A percentile compares a stretch with the other conserved stretches of the same genome.
Evolutionary conservation across 2,329 filamentous ascomycete genomes (phyloP).

Genomic region (Akanthomyces muscarius): DNA sequence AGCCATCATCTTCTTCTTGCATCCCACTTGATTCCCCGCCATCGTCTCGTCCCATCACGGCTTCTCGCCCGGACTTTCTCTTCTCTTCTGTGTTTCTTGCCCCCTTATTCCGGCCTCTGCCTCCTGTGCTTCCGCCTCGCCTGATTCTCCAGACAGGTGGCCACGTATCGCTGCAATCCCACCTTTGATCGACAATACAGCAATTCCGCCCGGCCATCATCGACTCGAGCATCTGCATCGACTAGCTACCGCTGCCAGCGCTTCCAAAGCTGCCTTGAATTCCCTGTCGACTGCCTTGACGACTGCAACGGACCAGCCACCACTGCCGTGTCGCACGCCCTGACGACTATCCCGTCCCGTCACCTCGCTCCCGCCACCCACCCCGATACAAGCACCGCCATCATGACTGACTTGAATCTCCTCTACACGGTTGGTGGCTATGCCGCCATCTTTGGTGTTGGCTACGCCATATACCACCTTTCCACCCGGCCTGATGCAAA

Average conservation of each 20-base stretch:
- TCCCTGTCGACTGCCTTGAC: background rate
- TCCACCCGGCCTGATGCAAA: constrained; percentile 32
- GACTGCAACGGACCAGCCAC: background rate
- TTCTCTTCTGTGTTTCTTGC: constrained; percentile 8
- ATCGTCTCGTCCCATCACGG: constrained; percentile 4
- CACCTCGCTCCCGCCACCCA: constrained; percentile 6
- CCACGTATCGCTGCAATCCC: constrained; percentile 10
- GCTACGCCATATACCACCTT: constrained; percentile 33
- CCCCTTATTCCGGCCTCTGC: background rate
- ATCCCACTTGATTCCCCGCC: background rate
- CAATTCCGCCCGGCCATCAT: constrained; percentile 18
- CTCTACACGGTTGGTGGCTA: constrained; percentile 37
- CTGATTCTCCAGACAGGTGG: constrained; percentile 3
- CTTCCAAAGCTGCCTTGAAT: background rate
- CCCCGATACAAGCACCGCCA: constrained; percentile 15
- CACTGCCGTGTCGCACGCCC: constrained; percentile 20
- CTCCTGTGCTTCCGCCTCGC: background rate
- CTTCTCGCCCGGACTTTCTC: constrained; percentile 3
- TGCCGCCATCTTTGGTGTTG: constrained; percentile 33
- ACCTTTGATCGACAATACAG: constrained; percentile 1
- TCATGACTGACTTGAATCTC: constrained; percentile 34
- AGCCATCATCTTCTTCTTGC: constrained; percentile 5
- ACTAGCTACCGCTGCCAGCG: background rate
- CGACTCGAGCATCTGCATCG: background rate
- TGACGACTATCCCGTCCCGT: constrained; percentile 19